A percentile compares a stretch with the other conserved stretches of the same genome.
phyloP scores from a whole-genome alignment of 192 early-diverging fungal genomes.

The Coemansia sp. region DNA sequence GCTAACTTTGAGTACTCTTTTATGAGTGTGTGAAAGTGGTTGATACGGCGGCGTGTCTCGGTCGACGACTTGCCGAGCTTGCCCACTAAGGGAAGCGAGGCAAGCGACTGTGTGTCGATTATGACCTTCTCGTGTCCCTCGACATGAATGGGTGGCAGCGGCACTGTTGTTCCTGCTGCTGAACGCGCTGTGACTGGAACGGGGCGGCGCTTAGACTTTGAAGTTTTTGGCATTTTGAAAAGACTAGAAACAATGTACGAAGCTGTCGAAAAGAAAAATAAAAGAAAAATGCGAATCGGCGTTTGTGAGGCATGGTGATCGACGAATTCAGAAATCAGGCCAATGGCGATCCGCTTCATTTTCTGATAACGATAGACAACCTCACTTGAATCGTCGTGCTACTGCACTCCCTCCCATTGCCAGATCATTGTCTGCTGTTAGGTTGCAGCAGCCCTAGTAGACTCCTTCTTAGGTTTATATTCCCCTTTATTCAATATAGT shows the following conservation, averaged over 20 bases:
- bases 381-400: too few species aligned
- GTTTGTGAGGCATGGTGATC: too few species aligned
- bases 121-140: conserved; percentile 26
- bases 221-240: conserved; percentile 27
- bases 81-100: conserved; percentile 2
- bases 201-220: conserved; percentile 12
- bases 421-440: too few species aligned
- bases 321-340: too few species aligned
- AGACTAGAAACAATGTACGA: not conserved
- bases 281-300: too few species aligned
- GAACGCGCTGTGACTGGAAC: conserved; percentile 22
- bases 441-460: too few species aligned
- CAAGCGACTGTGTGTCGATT: conserved; percentile 1
- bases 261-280: too few species aligned
- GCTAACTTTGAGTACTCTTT: conserved; percentile 66
- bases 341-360: too few species aligned
- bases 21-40: conserved; percentile 77
- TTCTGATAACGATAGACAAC: too few species aligned
- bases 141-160: conserved; percentile 41
- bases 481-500: too few species aligned
- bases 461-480: too few species aligned
- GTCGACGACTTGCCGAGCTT: conserved; percentile 60
- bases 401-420: too few species aligned
- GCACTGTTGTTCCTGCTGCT: not conserved
- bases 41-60: conserved; percentile 70